Conservation (phyloP, 1,284 basidiomycete species). For the Marasmius sp. region DNA sequence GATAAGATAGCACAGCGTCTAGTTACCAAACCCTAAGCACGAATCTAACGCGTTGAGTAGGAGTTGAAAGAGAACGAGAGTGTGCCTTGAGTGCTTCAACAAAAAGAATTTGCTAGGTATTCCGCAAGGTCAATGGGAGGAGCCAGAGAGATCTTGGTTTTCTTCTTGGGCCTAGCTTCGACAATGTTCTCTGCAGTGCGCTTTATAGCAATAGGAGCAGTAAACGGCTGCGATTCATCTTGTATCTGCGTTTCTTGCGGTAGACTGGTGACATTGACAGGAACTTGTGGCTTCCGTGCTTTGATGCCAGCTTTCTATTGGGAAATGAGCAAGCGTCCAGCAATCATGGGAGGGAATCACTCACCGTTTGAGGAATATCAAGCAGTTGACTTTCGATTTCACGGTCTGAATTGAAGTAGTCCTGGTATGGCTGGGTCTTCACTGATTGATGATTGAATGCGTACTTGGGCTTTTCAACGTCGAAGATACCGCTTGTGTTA, state of each 20-base stretch:
- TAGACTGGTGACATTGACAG: constrained; percentile 14
- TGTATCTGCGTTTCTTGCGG: constrained; percentile 49
- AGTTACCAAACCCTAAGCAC: no score
- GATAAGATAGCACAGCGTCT: no score
- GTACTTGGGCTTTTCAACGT: constrained; percentile 56
- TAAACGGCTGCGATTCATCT: constrained; percentile 37
- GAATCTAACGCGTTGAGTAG: no score
- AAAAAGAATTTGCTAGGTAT: constrained; percentile 19
- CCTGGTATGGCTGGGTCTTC: constrained; percentile 46
- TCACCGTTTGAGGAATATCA: constrained; percentile 56
- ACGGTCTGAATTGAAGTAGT: constrained; percentile 67
- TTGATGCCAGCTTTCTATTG: constrained; percentile 11
- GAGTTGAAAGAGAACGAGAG: no score
- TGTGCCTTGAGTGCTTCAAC: no score
- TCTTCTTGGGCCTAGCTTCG: constrained; percentile 40
- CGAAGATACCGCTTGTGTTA: no score
- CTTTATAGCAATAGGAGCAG: constrained; percentile 24
- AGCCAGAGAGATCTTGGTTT: constrained; percentile 55
- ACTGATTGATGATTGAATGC: constrained; percentile 51
- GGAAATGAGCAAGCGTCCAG: not conserved
- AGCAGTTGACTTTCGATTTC: constrained; percentile 60
- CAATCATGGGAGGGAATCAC: constrained; percentile 18
- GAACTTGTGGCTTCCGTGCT: constrained; percentile 3
- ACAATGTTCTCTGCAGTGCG: constrained; percentile 21
- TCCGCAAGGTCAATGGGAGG: constrained; percentile 59